Evolutionary conservation across 345 rosid genomes (phyloP).

Genomic region (Adansonia digitata): DNA sequence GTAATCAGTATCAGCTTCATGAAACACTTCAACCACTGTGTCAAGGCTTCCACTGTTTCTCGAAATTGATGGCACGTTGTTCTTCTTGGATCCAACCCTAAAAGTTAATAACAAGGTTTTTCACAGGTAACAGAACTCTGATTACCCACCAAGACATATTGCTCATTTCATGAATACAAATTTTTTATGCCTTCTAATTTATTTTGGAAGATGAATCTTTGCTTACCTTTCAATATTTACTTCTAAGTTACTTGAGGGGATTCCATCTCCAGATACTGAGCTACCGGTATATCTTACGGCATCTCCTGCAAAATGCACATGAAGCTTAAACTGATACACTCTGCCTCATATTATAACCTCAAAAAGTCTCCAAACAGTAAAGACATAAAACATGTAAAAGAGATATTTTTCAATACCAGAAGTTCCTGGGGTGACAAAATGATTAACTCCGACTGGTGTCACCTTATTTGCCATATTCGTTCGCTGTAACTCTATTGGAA

Average conservation of each 20-base stretch:
- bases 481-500: constrained; percentile 47
- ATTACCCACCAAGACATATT: neutral
- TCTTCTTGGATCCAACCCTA: constrained; percentile 35
- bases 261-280: constrained; percentile 60
- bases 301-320: constrained; percentile 36
- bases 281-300: constrained; percentile 59
- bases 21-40: constrained; percentile 65
- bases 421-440: constrained; percentile 43
- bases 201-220: neutral
- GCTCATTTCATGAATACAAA: neutral
- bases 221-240: neutral
- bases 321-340: constrained; percentile 2
- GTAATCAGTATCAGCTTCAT: constrained; percentile 39
- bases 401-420: constrained; percentile 41
- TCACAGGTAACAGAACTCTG: neutral
- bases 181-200: neutral
- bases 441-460: constrained; percentile 14
- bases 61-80: constrained; percentile 48
- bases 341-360: neutral
- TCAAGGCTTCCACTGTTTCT: constrained; percentile 58
- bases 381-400: neutral
- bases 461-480: constrained; percentile 10
- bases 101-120: neutral
- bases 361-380: neutral
- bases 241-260: neutral